Percentiles rank a stretch among this genome's conserved stretches.
These are phyloP conservation scores for Coemansia sp. DNA, from an alignment of 371 early-diverging fungal genomes.

Conservation along the genomic window DNA sequence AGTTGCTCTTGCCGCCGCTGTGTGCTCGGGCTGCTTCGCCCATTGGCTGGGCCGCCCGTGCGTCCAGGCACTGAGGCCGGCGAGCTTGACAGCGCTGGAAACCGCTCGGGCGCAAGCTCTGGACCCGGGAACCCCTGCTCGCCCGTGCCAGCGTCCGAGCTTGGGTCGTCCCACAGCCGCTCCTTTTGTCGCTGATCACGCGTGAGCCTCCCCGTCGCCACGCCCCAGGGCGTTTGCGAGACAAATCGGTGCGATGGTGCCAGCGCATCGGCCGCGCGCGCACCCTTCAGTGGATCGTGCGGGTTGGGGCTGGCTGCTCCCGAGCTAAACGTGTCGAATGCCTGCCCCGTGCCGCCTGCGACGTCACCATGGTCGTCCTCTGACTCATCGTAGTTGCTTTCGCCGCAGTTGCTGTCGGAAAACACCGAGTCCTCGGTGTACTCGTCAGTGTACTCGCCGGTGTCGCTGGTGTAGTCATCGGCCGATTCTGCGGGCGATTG, in stretches of 20 bases:
- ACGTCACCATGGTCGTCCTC: background rate
- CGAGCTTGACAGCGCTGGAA: background rate
- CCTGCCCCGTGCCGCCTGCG: background rate
- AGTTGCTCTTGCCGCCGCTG: conserved; percentile 1
- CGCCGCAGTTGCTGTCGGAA: conserved; percentile 37
- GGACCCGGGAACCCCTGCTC: background rate
- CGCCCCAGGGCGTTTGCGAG: conserved; percentile 47
- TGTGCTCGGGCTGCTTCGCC: background rate
- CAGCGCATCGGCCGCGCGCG: conserved; percentile 22
- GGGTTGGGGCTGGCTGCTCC: conserved; percentile 33
- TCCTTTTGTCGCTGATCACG: conserved; percentile 40
- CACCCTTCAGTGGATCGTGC: conserved; percentile 1
- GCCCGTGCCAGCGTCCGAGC: background rate
- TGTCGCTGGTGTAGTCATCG: conserved; percentile 30
- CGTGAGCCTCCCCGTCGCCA: conserved; percentile 40
- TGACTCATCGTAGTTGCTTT: background rate
- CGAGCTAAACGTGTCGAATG: conserved; percentile 25
- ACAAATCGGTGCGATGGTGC: conserved; percentile 42
- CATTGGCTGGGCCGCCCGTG: background rate
- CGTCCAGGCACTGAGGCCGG: background rate
- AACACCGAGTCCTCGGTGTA: conserved; percentile 40
- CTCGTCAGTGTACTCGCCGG: conserved; percentile 32
- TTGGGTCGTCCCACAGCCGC: conserved; percentile 42
- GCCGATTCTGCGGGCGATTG: background rate
- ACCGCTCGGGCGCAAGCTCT: conserved; percentile 4